Conservation (phyloP, 2,329 filamentous ascomycete species). For the Paracoccidioides brasiliensis region DNA sequence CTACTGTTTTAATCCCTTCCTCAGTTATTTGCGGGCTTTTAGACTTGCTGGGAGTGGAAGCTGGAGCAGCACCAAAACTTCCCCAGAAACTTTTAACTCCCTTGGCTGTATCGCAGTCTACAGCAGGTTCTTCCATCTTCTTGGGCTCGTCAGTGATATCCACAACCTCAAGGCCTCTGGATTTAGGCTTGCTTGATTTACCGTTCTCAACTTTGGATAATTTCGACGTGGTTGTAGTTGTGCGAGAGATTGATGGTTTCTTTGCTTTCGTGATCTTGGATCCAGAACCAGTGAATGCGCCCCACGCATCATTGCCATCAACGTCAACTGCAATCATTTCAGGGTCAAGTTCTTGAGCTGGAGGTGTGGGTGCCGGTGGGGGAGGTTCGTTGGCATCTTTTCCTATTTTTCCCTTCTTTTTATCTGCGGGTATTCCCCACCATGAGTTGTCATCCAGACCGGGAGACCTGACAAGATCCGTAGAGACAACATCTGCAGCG, state of each 20-base stretch:
- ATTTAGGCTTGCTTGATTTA: slow-evolving; percentile 20
- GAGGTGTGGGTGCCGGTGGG: slow-evolving; percentile 37
- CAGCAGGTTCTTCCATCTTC: slow-evolving; percentile 17
- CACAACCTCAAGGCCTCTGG: slow-evolving; percentile 15
- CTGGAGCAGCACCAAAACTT: slow-evolving; percentile 26
- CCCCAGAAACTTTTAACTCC: slow-evolving; percentile 33
- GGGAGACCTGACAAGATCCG: slow-evolving; percentile 8
- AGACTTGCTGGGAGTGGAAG: slow-evolving; percentile 32
- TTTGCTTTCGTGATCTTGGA: slow-evolving; percentile 32
- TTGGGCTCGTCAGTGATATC: slow-evolving; percentile 17
- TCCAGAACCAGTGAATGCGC: slow-evolving; percentile 18
- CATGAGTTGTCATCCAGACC: slow-evolving; percentile 15
- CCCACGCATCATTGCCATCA: slow-evolving; percentile 28
- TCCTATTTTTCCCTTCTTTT: slow-evolving; percentile 38
- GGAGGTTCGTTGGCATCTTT: slow-evolving; percentile 33
- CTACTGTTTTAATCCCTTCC: slow-evolving; percentile 12
- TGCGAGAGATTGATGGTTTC: slow-evolving; percentile 25
- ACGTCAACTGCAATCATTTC: slow-evolving; percentile 22
- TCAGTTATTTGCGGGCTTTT: slow-evolving; percentile 30
- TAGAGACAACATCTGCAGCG: slow-evolving; percentile 14
- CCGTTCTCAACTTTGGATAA: slow-evolving; percentile 15
- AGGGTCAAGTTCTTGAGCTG: slow-evolving; percentile 31
- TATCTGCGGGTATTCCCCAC: slow-evolving; percentile 31
- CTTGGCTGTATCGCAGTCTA: slow-evolving; percentile 26
- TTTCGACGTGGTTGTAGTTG: slow-evolving; percentile 12